Evolutionary conservation across 1,139 yeast genomes (phyloP).

Genomic region (Wickerhamomyces sp.): DNA sequence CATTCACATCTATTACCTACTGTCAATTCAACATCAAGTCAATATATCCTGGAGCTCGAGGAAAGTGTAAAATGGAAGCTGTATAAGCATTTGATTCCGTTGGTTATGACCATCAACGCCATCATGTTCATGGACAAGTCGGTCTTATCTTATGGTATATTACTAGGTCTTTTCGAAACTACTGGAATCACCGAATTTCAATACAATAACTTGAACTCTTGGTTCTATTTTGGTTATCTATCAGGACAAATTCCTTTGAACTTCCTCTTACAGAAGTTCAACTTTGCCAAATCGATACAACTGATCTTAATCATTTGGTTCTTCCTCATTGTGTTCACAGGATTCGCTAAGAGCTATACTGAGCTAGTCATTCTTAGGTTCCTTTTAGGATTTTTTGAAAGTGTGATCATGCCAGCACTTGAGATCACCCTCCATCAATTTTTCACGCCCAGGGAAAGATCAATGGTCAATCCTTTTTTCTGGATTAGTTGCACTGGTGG

Average conservation of each 20-base stretch:
- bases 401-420: constrained; percentile 33
- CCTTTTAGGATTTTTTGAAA: constrained; percentile 38
- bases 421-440: constrained; percentile 37
- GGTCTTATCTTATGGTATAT: constrained; percentile 39
- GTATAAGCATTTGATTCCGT: constrained; percentile 16
- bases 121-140: constrained; percentile 41
- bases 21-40: not conserved
- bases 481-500: constrained; percentile 31
- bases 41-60: not conserved
- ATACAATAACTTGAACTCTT: constrained; percentile 35
- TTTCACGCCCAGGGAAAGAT: constrained; percentile 33
- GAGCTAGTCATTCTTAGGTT: constrained; percentile 37
- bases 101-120: constrained; percentile 30
- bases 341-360: constrained; percentile 33
- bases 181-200: constrained; percentile 32
- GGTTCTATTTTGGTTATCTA: constrained; percentile 40
- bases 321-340: constrained; percentile 31
- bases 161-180: constrained; percentile 42
- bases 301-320: constrained; percentile 28
- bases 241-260: constrained; percentile 30
- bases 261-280: constrained; percentile 33
- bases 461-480: constrained; percentile 35
- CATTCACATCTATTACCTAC: not conserved
- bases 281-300: constrained; percentile 24
- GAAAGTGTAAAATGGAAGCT: constrained; percentile 24